phyloP scores from a whole-genome alignment of 768 basidiomycete species.

The Pleurotus ostreatus region DNA sequence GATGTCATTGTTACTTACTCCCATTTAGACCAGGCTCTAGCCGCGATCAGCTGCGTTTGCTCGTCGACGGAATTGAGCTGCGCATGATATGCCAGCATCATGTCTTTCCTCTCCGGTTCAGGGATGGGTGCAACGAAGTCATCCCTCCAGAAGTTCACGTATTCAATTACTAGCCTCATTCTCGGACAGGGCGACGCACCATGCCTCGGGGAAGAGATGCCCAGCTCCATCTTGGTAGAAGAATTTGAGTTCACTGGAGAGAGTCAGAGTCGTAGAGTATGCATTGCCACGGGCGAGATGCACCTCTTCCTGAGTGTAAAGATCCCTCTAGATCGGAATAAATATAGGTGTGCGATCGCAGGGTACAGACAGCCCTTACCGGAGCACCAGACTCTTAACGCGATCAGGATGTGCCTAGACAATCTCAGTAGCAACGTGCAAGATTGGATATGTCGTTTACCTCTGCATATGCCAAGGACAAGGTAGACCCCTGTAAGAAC shows the following conservation, averaged over 20 bases:
- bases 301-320: constrained; percentile 82
- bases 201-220: constrained; percentile 84
- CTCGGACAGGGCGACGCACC: constrained; percentile 36
- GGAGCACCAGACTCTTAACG: constrained; percentile 74
- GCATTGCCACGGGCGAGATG: not conserved
- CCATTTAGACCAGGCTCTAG: constrained; percentile 88
- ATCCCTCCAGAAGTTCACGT: constrained; percentile 48
- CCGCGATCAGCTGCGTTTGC: constrained; percentile 58
- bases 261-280: not conserved
- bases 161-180: too few species aligned
- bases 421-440: not conserved
- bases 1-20: constrained; percentile 49
- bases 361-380: constrained; percentile 34
- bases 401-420: constrained; percentile 72
- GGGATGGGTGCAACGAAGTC: constrained; percentile 81
- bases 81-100: constrained; percentile 81
- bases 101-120: constrained; percentile 70
- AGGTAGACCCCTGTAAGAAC: constrained; percentile 67
- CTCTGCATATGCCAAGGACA: constrained; percentile 84
- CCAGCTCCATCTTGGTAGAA: constrained; percentile 89
- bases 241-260: constrained; percentile 70
- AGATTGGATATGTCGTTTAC: constrained; percentile 27
- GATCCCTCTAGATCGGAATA: constrained; percentile 57
- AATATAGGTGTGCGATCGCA: not conserved
- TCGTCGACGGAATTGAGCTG: constrained; percentile 74